Evolutionary conservation across 768 basidiomycete genomes (phyloP), one percentile per base, ranked within the genome.

Genomic region (Postia placenta): DNA sequence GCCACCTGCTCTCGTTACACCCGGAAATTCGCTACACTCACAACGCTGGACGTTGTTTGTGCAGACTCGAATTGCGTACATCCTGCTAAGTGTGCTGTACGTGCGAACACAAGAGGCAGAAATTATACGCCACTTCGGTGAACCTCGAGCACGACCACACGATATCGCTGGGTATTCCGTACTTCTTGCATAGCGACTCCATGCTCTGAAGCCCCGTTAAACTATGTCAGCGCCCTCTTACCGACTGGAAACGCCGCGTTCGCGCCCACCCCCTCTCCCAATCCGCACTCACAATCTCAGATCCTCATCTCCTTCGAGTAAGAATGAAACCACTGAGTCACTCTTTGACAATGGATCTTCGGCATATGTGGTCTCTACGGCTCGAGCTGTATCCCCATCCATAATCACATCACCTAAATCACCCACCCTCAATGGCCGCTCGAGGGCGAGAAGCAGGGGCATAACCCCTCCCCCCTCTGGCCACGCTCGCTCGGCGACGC

Each of bases 291-390:
- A 75, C 59, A 69, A 68, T 54, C 71, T 71, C 37, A 65, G 75
- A 36, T 68, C 71, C 15, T 70, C 79, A 9, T 63, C 74, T 44
- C 60, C 73, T 25, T 69, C 63, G 56, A 63, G 63, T 54, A 68
- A 69, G 37, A 69, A 68, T 53, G 74, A 77, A 57, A 43, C 54
- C 19, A 70, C 73, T 45, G 76, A 81, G 62, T 78, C 84, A 45
- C 79, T 87, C 62, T 81, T 87, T 68, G 87, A 87, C 65, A 83
- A 87, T 68, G 75, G 87, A 53, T 85, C 86, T 56, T 75, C 83
- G 14, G 67, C 81, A 9, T 66, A 72, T 20, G 71, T 78, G 15
- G 66, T 81, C 1, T 81, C 85, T 6, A 79, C 83, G 19, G 75
- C 70, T 52, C 80, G 75, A 60, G 75, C 80, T 17, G 69, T 66